Evolutionary conservation across 257 asterid genomes (phyloP).

Genomic region (Mentha longifolia): DNA sequence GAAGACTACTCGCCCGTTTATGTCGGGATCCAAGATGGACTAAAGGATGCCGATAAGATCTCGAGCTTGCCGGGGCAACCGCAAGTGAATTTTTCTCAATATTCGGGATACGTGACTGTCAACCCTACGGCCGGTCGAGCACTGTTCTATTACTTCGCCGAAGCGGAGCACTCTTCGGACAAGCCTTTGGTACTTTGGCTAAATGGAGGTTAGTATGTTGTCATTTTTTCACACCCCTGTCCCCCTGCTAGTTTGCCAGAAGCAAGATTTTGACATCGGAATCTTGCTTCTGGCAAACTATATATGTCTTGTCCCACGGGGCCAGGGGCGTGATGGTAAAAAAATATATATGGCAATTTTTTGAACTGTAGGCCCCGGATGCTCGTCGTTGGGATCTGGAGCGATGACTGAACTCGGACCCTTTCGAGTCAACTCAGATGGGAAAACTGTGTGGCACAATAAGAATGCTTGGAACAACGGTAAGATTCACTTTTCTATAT

Average conservation of each 20-base stretch:
- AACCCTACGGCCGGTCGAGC: constrained; percentile 47
- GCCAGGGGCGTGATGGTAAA: too few relatives aligned
- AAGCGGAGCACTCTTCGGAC: constrained; percentile 36
- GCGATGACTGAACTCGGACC: constrained; percentile 77
- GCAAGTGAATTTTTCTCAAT: constrained; percentile 40
- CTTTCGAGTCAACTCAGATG: constrained; percentile 64
- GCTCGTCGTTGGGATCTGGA: constrained; percentile 75
- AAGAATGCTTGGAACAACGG: constrained; percentile 66
- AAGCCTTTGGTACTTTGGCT: constrained; percentile 55
- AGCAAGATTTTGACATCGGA: not conserved
- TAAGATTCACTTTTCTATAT: constrained; percentile 24
- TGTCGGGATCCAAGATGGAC: constrained; percentile 36
- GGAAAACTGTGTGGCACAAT: constrained; percentile 53
- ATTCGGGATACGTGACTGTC: constrained; percentile 47
- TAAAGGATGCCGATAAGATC: constrained; percentile 41
- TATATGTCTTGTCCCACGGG: too few relatives aligned
- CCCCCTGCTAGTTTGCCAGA: too few relatives aligned
- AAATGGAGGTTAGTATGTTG: constrained; percentile 53
- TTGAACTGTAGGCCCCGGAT: constrained; percentile 62
- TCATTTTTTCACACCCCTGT: too few relatives aligned
- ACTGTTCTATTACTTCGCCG: constrained; percentile 45
- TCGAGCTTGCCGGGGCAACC: constrained; percentile 49
- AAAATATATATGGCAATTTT: not conserved
- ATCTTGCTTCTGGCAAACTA: too few relatives aligned
- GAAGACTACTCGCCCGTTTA: constrained; percentile 29